These are phyloP conservation scores for Penicillium coffeae DNA, from an alignment of 495 filamentous ascomycete genomes.

Conservation along the genomic window DNA sequence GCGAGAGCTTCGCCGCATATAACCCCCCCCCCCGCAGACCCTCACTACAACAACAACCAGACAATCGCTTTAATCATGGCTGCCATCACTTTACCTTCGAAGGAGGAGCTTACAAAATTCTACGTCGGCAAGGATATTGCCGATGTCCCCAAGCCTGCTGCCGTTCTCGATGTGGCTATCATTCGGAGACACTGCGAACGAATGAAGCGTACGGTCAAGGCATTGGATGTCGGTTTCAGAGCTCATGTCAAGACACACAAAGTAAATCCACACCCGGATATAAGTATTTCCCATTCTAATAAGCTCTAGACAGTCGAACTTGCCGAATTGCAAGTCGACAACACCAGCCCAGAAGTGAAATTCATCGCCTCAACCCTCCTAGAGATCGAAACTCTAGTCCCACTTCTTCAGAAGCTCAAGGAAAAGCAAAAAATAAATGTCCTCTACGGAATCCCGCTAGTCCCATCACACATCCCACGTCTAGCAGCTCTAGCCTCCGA, in stretches of 20 bases:
- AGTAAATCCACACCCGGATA: conserved; percentile 33
- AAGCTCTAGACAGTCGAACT: conserved; percentile 62
- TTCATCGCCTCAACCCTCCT: conserved; percentile 74
- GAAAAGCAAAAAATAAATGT: conserved; percentile 56
- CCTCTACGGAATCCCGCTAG: conserved; percentile 72
- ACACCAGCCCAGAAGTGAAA: conserved; percentile 47
- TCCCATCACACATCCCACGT: conserved; percentile 56
- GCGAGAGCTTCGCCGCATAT: not conserved
- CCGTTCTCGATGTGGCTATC: conserved; percentile 65
- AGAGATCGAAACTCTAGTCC: conserved; percentile 68
- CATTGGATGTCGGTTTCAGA: conserved; percentile 63
- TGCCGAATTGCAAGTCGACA: conserved; percentile 68
- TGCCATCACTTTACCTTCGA: conserved; percentile 13
- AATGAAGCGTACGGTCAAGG: conserved; percentile 63
- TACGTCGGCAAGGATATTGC: conserved; percentile 62
- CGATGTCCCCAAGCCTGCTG: conserved; percentile 62
- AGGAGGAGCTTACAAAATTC: conserved; percentile 23
- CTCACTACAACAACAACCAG: not conserved
- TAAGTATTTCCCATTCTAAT: not conserved
- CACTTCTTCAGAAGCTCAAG: conserved; percentile 57
- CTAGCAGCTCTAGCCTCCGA: conserved; percentile 48
- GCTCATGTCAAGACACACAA: conserved; percentile 90
- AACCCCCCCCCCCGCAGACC: not conserved
- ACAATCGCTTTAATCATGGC: conserved; percentile 4
- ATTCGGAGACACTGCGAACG: conserved; percentile 64